A percentile compares a stretch with the other conserved stretches of the same genome.
Conservation (phyloP, 2,329 filamentous ascomycete genomes). For the Colletotrichum karsti region DNA sequence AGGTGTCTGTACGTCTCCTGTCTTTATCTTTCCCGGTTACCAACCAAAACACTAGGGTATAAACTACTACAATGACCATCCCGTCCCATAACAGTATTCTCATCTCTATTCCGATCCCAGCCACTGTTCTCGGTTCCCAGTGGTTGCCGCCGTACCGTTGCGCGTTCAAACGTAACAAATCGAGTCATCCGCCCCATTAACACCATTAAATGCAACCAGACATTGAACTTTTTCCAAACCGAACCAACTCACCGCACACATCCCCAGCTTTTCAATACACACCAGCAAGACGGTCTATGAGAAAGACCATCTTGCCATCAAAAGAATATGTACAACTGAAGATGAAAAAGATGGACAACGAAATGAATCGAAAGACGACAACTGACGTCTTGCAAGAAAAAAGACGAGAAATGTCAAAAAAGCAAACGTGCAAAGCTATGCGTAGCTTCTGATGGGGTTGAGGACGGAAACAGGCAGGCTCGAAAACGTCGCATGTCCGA, state of each 20-base stretch:
- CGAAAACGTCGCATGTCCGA: slow-evolving; percentile 56
- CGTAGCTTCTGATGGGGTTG: slow-evolving; percentile 47
- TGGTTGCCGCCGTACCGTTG: neutral
- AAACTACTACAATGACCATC: slow-evolving; percentile 3
- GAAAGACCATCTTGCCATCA: neutral
- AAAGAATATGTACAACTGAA: slow-evolving; percentile 13
- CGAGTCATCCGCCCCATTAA: neutral
- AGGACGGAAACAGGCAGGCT: slow-evolving; percentile 42
- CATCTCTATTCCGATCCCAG: neutral
- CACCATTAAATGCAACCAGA: slow-evolving; percentile 10
- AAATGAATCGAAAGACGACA: neutral
- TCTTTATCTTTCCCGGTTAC: neutral
- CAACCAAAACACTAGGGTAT: slow-evolving; percentile 27
- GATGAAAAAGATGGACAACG: neutral
- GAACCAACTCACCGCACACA: neutral
- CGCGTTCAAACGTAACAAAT: neutral
- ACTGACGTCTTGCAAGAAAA: neutral
- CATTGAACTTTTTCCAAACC: neutral
- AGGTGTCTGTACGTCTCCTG: neutral
- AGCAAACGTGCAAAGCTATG: slow-evolving; percentile 31
- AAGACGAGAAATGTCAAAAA: neutral
- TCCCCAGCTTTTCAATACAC: neutral
- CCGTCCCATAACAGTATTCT: neutral
- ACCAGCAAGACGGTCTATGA: no score
- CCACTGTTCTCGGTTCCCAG: neutral